A percentile compares a stretch with the other conserved stretches of the same genome.
Conservation (phyloP, 1,284 basidiomycete genomes). For the Pseudozyma sp. region DNA sequence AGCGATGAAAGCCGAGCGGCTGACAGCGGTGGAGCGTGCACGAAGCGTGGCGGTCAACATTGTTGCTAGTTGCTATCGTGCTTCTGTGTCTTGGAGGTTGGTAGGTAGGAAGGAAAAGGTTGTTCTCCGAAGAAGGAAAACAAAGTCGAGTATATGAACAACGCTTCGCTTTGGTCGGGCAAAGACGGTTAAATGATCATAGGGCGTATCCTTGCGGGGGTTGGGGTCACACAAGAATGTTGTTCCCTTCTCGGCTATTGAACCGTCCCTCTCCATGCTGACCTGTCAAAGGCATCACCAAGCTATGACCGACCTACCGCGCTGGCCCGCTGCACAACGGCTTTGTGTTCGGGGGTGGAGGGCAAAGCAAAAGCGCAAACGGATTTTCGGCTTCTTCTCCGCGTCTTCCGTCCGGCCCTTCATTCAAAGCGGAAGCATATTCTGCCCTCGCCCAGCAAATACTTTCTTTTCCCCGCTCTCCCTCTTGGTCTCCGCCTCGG, state of each 20-base stretch:
- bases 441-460: conserved; percentile 2
- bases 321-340: background rate
- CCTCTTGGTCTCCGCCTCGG: background rate
- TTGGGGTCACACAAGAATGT: too few species aligned
- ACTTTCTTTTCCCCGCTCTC: background rate
- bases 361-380: background rate
- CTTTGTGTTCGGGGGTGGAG: background rate
- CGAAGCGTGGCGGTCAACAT: conserved; percentile 42
- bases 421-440: background rate
- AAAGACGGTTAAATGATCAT: conserved; percentile 1
- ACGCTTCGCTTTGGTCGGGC: background rate
- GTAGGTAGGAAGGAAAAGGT: background rate
- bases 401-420: conserved; percentile 35
- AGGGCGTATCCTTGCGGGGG: too few species aligned
- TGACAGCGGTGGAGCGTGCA: conserved; percentile 2
- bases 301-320: too few species aligned
- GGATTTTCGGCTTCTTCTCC: conserved; percentile 8
- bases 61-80: background rate
- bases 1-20: conserved; percentile 17
- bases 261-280: too few species aligned
- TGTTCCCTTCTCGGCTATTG: too few species aligned
- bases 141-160: background rate
- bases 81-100: background rate
- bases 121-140: background rate
- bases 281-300: background rate